Percentiles rank a stretch among this genome's conserved stretches.
Conservation (phyloP, 1,284 basidiomycete genomes). For the Ustilago lituana region DNA sequence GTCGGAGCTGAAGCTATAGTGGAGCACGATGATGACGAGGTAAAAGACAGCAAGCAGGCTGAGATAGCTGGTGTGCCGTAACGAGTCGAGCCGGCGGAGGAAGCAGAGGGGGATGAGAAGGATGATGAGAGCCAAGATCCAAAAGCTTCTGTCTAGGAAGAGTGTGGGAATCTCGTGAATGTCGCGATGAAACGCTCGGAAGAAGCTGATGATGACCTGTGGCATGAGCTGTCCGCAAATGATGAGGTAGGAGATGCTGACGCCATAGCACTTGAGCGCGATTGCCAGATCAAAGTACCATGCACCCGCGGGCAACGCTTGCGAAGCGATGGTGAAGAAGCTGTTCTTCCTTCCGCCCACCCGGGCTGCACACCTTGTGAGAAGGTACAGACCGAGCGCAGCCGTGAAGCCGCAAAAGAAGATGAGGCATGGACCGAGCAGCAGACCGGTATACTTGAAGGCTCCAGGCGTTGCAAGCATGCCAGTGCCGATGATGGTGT, state of each 20-base stretch:
- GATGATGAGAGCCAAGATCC: conserved; percentile 85
- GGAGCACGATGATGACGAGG: conserved; percentile 66
- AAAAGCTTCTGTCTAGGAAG: conserved; percentile 77
- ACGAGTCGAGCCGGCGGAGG: conserved; percentile 77
- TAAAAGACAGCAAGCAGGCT: conserved; percentile 80
- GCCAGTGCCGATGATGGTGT: conserved; percentile 66
- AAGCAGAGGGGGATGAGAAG: conserved; percentile 87
- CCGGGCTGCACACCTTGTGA: conserved; percentile 86
- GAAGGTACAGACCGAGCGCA: conserved; percentile 86
- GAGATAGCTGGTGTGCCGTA: conserved; percentile 81
- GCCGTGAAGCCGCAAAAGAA: conserved; percentile 83
- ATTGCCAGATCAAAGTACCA: conserved; percentile 92
- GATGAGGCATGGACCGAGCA: conserved; percentile 84
- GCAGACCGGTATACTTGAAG: conserved; percentile 68
- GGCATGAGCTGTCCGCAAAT: conserved; percentile 76
- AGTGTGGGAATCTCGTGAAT: conserved; percentile 49
- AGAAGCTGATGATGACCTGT: conserved; percentile 85
- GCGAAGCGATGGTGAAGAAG: conserved; percentile 57
- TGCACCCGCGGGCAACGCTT: conserved; percentile 74
- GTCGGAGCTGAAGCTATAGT: conserved; percentile 51
- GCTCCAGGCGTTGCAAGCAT: conserved; percentile 68
- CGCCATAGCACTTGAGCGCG: conserved; percentile 79
- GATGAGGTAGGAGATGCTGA: conserved; percentile 81
- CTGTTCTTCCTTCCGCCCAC: conserved; percentile 69
- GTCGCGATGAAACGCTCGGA: conserved; percentile 43